Evolutionary conservation across 2,329 filamentous ascomycete species (phyloP), one percentile per base, ranked within the genome.

Genomic region (Phyllosticta paracitricarpa): DNA sequence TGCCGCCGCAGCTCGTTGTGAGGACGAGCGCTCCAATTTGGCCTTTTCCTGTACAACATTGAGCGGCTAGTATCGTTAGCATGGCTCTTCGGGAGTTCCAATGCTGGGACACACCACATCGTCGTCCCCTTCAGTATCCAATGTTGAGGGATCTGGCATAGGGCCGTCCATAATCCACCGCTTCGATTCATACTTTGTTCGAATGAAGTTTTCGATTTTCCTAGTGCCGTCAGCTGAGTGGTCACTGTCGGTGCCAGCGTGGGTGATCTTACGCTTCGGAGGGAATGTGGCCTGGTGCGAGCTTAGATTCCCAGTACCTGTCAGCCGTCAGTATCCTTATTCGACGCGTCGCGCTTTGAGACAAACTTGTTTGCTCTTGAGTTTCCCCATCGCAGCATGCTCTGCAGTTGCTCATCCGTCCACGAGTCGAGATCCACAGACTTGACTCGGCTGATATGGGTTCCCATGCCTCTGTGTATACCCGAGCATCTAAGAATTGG

Each of bases 151-250:
- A 72, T 97, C 91, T 4, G 95, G 95, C 72, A 95, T 93, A 4
- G 86, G 86, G 1, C 94, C 94, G 64, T 99, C 94, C 92, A 97
- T 97, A n/a, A 91, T 89, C 94, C 94, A 99, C 78, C 95, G 84
- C 83, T 96, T 97, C 59, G 94, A 89, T 75, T 99, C 94, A 76
- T 99, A 99, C 77, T 99, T 99, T 61, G 95, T 99, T 67, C 94
- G 87, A 69, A 99, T 97, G 72, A 99, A 99, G 80, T 97, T 99
- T 82, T 99, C 94, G 68, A 99, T 97, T 82, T 99, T 99, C 67
- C 81, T 83, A 59, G 33, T 9, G 48, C 19, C 12, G 60, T 63
- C 40, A 60, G 54, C 56, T 30, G 28, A 22, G 52, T 30, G 48
- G 54, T 57, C 54, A 54, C 40, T 48, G 30, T 48, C 9, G 22